A percentile compares a stretch with the other conserved stretches of the same genome.
Evolutionary conservation across 352 stramenopile genomes (phyloP).

Genomic region (Pythium guiyangense): DNA sequence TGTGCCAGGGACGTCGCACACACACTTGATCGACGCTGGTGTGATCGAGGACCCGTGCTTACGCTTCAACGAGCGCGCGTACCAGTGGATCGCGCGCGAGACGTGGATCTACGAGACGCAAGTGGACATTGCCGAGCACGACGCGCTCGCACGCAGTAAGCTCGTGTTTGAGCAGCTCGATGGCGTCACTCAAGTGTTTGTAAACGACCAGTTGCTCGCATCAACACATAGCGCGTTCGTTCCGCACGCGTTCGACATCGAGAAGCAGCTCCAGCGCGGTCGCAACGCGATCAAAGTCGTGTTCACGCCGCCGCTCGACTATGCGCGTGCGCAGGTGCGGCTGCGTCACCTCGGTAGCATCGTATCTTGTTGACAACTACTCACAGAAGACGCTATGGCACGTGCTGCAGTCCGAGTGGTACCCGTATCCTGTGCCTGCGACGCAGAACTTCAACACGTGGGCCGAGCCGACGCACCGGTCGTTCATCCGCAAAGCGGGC

Average conservation of each 20-base stretch:
- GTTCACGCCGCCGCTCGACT: slow-evolving; percentile 53
- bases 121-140: slow-evolving; percentile 20
- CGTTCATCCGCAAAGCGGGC: slow-evolving; percentile 80
- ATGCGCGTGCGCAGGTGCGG: slow-evolving; percentile 35
- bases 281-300: slow-evolving; percentile 51
- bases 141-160: slow-evolving; percentile 3
- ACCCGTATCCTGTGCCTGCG: slow-evolving; percentile 74
- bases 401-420: slow-evolving; percentile 31
- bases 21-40: slow-evolving; percentile 53
- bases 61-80: slow-evolving; percentile 66
- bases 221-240: slow-evolving; percentile 61
- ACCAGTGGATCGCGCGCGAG: slow-evolving; percentile 60
- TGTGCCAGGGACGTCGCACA: slow-evolving; percentile 70
- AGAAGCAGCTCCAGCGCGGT: slow-evolving; percentile 11
- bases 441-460: slow-evolving; percentile 78
- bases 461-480: slow-evolving; percentile 70
- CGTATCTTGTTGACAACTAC: too few species aligned
- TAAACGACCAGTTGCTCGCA: slow-evolving; percentile 56
- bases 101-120: slow-evolving; percentile 74
- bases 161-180: slow-evolving; percentile 73
- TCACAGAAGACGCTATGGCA: too few species aligned
- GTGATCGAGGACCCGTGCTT: slow-evolving; percentile 64
- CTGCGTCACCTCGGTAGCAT: neutral
- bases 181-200: slow-evolving; percentile 51
- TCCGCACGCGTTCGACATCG: slow-evolving; percentile 45